Conservation (phyloP, 768 basidiomycete species). For the Tulasnella sp. region DNA sequence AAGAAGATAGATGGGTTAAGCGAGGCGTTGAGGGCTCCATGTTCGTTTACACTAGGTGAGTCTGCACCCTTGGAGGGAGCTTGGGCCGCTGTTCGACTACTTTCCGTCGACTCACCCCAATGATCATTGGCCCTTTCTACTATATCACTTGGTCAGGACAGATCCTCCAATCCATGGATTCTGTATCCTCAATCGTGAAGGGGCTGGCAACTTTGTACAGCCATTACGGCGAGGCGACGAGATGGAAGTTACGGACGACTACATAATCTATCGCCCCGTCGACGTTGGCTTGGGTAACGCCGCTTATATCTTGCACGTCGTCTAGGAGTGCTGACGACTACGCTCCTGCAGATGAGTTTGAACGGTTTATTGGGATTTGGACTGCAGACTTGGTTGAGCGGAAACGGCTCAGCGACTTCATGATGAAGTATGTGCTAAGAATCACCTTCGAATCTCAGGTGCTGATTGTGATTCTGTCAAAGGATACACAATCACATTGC, state of each 20-base stretch:
- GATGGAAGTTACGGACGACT: conserved; percentile 51
- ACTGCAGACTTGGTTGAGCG: conserved; percentile 60
- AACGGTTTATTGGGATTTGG: conserved; percentile 61
- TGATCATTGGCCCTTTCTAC: not conserved
- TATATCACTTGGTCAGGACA: conserved; percentile 39
- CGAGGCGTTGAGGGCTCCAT: conserved; percentile 81
- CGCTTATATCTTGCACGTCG: not conserved
- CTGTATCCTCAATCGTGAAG: conserved; percentile 75
- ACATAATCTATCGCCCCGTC: conserved; percentile 61
- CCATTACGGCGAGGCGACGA: conserved; percentile 72
- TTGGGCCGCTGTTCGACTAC: not conserved
- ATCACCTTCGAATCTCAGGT: conserved; percentile 48
- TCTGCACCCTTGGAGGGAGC: conserved; percentile 19
- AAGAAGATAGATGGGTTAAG: conserved; percentile 62
- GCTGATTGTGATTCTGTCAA: conserved; percentile 57
- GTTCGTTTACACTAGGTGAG: conserved; percentile 80
- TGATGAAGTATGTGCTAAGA: conserved; percentile 47
- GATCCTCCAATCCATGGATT: conserved; percentile 77
- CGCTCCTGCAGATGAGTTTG: conserved; percentile 1
- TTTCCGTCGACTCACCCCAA: not conserved
- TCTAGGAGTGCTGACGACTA: not conserved
- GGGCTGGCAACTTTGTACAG: conserved; percentile 68
- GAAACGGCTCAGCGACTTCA: conserved; percentile 63
- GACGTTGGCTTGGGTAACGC: conserved; percentile 3
- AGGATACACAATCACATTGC: conserved; percentile 32